Percentiles rank a stretch among this genome's conserved stretches.
phyloP scores from a whole-genome alignment of 1,139 yeast genomes.

The Geotrichum klebahnii region DNA sequence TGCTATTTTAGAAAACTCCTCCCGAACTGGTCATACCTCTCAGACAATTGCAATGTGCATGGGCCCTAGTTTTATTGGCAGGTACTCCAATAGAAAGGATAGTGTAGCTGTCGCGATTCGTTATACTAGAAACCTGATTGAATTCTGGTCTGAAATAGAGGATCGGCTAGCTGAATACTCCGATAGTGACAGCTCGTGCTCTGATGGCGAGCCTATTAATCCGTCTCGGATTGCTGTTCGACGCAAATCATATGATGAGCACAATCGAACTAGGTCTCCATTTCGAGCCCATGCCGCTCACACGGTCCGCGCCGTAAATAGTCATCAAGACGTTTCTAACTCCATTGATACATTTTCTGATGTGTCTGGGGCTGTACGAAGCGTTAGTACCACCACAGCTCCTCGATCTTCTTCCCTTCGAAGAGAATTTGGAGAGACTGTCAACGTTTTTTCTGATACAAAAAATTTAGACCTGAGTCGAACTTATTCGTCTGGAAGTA shows the following conservation, averaged over 20 bases:
- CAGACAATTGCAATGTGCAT: conserved; percentile 24
- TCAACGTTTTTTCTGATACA: conserved; percentile 3
- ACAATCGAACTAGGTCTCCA: neutral
- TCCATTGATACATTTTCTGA: conserved; percentile 4
- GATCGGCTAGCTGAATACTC: conserved; percentile 10
- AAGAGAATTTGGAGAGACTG: neutral
- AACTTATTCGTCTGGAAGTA: conserved; percentile 10
- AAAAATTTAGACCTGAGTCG: neutral
- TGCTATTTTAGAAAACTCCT: conserved; percentile 22
- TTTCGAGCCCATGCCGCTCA: neutral
- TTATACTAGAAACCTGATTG: conserved; percentile 32
- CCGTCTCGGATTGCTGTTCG: neutral
- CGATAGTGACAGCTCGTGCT: conserved; percentile 11
- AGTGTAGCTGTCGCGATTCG: conserved; percentile 30
- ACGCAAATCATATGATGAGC: neutral
- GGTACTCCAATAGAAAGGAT: conserved; percentile 31
- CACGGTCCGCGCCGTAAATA: conserved; percentile 5
- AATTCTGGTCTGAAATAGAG: conserved; percentile 31
- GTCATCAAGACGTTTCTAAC: conserved; percentile 11
- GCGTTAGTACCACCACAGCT: conserved; percentile 6
- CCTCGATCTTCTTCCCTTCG: neutral
- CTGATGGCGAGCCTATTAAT: conserved; percentile 13
- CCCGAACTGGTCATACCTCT: conserved; percentile 24
- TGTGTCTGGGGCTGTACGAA: neutral
- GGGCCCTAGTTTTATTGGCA: conserved; percentile 37